phyloP scores from a whole-genome alignment of 2,329 filamentous ascomycete species.

The Pseudogymnoascus sp. region DNA sequence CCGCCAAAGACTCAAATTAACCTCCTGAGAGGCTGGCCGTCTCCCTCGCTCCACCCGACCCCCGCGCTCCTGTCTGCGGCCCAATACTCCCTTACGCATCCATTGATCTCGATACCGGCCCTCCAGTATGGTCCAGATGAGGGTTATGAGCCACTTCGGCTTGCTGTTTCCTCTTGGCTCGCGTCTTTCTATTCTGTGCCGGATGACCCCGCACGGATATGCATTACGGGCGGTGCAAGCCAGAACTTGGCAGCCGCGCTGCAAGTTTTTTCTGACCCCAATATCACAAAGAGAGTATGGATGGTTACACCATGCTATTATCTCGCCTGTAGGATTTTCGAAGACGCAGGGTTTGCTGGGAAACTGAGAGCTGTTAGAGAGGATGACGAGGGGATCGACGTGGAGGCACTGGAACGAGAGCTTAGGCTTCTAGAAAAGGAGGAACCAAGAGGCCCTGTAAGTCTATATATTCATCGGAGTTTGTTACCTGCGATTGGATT shows the following conservation, averaged over 20 bases:
- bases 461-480: neutral
- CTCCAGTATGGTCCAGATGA: conserved; percentile 56
- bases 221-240: conserved; percentile 57
- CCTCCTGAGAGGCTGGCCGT: conserved; percentile 28
- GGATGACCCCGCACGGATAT: conserved; percentile 41
- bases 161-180: conserved; percentile 51
- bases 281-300: conserved; percentile 54
- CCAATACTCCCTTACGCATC: conserved; percentile 40
- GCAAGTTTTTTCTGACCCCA: conserved; percentile 55
- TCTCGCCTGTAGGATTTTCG: conserved; percentile 55
- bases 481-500: neutral
- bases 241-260: conserved; percentile 56
- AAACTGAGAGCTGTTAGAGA: conserved; percentile 53
- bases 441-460: conserved; percentile 14
- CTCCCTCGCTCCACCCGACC: conserved; percentile 43
- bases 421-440: conserved; percentile 29
- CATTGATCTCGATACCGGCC: conserved; percentile 39
- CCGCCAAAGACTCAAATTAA: conserved; percentile 20
- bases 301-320: conserved; percentile 59
- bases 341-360: conserved; percentile 52
- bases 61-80: conserved; percentile 43
- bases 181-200: conserved; percentile 42
- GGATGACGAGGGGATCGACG: conserved; percentile 52
- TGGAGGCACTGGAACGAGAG: conserved; percentile 42
- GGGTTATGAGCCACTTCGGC: conserved; percentile 45